Evolutionary conservation across 345 rosid genomes (phyloP).

Genomic region (Theobroma cacao): DNA sequence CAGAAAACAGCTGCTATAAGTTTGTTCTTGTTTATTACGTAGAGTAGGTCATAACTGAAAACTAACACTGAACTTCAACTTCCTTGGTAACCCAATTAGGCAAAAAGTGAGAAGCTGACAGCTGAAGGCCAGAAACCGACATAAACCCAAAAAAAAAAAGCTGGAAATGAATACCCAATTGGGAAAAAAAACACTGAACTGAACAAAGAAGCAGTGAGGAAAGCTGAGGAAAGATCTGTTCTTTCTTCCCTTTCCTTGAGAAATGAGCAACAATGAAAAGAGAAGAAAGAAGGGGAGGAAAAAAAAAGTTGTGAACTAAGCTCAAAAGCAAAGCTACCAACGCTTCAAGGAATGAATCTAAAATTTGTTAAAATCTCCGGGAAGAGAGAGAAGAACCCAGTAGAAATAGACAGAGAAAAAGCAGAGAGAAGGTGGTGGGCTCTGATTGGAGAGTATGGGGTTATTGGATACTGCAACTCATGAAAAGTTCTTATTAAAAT

Average conservation of each 20-base stretch:
- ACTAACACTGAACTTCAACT: conserved; percentile 12
- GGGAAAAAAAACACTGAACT: conserved; percentile 8
- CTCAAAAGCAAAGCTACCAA: conserved; percentile 19
- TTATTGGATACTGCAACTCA: conserved; percentile 40
- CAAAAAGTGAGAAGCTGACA: conserved; percentile 16
- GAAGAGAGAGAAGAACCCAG: conserved; percentile 3
- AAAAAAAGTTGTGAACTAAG: neutral
- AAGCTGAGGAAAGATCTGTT: conserved; percentile 27
- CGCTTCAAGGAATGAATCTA: conserved; percentile 40
- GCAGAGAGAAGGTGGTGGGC: conserved; percentile 33
- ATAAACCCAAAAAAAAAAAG: conserved; percentile 7
- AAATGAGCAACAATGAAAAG: conserved; percentile 22
- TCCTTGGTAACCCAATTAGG: conserved; percentile 14
- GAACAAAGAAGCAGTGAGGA: neutral
- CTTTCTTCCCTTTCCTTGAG: conserved; percentile 22
- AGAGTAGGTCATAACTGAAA: neutral
- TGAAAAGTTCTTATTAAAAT: conserved; percentile 31
- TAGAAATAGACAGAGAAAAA: neutral
- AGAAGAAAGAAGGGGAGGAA: neutral
- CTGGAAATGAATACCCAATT: conserved; percentile 18
- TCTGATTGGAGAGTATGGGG: conserved; percentile 49
- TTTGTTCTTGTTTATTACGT: neutral
- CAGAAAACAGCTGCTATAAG: neutral
- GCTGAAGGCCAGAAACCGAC: neutral
- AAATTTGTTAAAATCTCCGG: conserved; percentile 15